Evolutionary conservation across 1,284 basidiomycete genomes (phyloP).

Genomic region (Fomitiporia mediterranea): DNA sequence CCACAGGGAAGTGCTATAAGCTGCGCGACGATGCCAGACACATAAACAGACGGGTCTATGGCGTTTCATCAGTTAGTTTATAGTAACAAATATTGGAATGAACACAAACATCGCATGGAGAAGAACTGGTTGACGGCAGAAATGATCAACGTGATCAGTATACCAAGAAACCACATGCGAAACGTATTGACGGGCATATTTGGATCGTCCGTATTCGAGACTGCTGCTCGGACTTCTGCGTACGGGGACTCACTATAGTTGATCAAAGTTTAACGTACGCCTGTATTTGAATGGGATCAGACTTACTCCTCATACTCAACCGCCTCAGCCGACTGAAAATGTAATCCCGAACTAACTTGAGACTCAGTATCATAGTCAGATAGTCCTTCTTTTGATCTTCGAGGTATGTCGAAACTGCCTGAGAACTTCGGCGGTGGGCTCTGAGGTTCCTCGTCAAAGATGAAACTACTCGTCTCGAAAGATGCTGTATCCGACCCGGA

Average conservation of each 20-base stretch:
- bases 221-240: slow-evolving; percentile 81
- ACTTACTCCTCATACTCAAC: slow-evolving; percentile 67
- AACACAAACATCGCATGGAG: slow-evolving; percentile 56
- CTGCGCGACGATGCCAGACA: slow-evolving; percentile 65
- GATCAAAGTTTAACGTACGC: slow-evolving; percentile 21
- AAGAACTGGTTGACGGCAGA: slow-evolving; percentile 69
- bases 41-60: slow-evolving; percentile 56
- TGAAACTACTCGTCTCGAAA: slow-evolving; percentile 12
- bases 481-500: slow-evolving; percentile 30
- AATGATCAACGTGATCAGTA: slow-evolving; percentile 52
- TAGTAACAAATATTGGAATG: not conserved
- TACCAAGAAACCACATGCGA: slow-evolving; percentile 76
- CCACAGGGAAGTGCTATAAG: slow-evolving; percentile 67
- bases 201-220: slow-evolving; percentile 76
- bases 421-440: slow-evolving; percentile 22
- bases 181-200: slow-evolving; percentile 80
- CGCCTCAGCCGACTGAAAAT: slow-evolving; percentile 46
- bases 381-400: slow-evolving; percentile 20
- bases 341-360: slow-evolving; percentile 46
- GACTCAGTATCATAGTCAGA: slow-evolving; percentile 49
- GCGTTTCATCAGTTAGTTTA: slow-evolving; percentile 16
- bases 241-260: slow-evolving; percentile 73
- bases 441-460: slow-evolving; percentile 9
- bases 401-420: slow-evolving; percentile 26
- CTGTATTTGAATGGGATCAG: not conserved